These are phyloP conservation scores for Penicillium vulpinum DNA, from an alignment of 2,329 filamentous ascomycete species.

Conservation along the genomic window DNA sequence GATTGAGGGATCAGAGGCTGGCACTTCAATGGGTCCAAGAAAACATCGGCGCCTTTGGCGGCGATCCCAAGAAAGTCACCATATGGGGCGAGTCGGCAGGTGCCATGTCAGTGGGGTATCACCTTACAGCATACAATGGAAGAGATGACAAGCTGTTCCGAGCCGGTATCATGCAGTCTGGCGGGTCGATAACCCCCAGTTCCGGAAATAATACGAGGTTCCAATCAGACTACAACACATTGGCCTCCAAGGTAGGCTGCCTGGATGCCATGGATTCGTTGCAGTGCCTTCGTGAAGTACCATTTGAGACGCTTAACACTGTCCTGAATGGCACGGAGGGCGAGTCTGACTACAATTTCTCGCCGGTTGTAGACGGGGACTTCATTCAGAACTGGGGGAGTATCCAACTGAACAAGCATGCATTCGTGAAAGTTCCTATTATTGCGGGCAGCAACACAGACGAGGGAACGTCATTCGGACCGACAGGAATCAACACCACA, in stretches of 20 bases:
- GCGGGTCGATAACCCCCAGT: constrained; percentile 52
- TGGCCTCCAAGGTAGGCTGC: constrained; percentile 64
- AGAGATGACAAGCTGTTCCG: constrained; percentile 57
- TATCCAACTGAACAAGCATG: constrained; percentile 56
- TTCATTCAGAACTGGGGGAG: constrained; percentile 56
- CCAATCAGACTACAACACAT: constrained; percentile 58
- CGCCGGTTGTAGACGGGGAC: constrained; percentile 57
- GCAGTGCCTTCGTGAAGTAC: constrained; percentile 63
- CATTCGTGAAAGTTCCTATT: constrained; percentile 65
- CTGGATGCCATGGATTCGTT: constrained; percentile 57
- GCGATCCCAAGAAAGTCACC: constrained; percentile 38
- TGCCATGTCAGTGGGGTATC: constrained; percentile 51
- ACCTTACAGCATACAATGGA: constrained; percentile 57
- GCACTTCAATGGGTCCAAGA: constrained; percentile 41
- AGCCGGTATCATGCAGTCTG: constrained; percentile 53
- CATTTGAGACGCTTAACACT: constrained; percentile 60
- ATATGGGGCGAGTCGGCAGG: constrained; percentile 61
- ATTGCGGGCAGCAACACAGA: constrained; percentile 66
- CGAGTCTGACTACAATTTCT: constrained; percentile 36
- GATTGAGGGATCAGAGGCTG: constrained; percentile 44
- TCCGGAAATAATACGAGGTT: constrained; percentile 41
- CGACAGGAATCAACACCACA: constrained; percentile 56
- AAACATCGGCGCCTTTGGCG: constrained; percentile 39
- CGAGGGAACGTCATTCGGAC: constrained; percentile 61
- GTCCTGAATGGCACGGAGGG: constrained; percentile 49